Percentiles rank a stretch among this genome's conserved stretches.
phyloP scores from a whole-genome alignment of 805 yeast species.

The Saturnispora silvae region DNA sequence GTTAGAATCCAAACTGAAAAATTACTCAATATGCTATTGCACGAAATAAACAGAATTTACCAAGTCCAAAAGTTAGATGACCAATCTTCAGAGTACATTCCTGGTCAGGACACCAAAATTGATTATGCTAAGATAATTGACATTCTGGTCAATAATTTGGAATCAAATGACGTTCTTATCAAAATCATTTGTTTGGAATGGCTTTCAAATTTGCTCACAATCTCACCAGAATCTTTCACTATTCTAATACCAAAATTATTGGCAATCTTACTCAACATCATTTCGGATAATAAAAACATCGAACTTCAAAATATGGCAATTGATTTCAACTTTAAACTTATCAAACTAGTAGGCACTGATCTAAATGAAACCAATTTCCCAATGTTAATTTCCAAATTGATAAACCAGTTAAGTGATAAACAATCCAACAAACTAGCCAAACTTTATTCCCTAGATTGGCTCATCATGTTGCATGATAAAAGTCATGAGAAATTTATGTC shows the following conservation, averaged over 20 bases:
- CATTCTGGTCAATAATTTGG: constrained; percentile 71
- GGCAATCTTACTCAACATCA: constrained; percentile 52
- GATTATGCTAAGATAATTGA: constrained; percentile 75
- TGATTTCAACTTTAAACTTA: constrained; percentile 44
- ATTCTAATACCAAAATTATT: constrained; percentile 67
- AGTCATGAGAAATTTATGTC: constrained; percentile 47
- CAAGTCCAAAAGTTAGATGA: constrained; percentile 53
- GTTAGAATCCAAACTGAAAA: constrained; percentile 79
- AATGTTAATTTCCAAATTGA: constrained; percentile 58
- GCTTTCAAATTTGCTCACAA: constrained; percentile 62
- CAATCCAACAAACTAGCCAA: constrained; percentile 39
- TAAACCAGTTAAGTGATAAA: constrained; percentile 35
- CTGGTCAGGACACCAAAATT: constrained; percentile 74
- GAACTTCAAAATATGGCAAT: constrained; percentile 44
- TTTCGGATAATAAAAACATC: constrained; percentile 41
- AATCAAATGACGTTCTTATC: constrained; percentile 63
- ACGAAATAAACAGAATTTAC: constrained; percentile 70
- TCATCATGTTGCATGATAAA: constrained; percentile 65
- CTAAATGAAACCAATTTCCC: constrained; percentile 34
- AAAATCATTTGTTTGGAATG: constrained; percentile 74
- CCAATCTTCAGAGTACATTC: constrained; percentile 37
- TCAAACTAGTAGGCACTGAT: constrained; percentile 35
- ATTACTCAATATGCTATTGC: constrained; percentile 60
- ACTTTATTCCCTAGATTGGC: constrained; percentile 83
- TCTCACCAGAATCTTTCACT: constrained; percentile 67